Conservation (phyloP, 2,329 filamentous ascomycete species). For the Penicillium glabrum region DNA sequence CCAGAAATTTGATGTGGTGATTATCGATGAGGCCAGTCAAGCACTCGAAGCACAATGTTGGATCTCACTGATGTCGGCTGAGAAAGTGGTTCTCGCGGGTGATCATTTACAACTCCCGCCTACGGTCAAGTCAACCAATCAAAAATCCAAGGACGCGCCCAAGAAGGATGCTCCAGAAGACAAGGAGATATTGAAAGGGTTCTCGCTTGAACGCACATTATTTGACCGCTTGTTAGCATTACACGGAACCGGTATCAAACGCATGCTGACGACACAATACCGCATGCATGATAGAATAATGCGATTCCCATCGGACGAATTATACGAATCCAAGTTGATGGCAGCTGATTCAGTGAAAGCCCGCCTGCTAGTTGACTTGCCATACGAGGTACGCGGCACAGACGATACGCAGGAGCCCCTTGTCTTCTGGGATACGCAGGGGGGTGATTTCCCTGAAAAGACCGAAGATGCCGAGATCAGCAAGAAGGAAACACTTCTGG, state of each 20-base stretch:
- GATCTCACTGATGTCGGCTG: slow-evolving; percentile 77
- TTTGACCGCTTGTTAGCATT: slow-evolving; percentile 84
- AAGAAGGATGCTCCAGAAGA: slow-evolving; percentile 34
- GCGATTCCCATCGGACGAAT: slow-evolving; percentile 83
- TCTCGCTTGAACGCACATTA: slow-evolving; percentile 80
- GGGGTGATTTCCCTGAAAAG: slow-evolving; percentile 84
- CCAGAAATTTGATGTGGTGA: slow-evolving; percentile 85
- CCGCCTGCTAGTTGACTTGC: slow-evolving; percentile 73
- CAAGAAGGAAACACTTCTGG: slow-evolving; percentile 54
- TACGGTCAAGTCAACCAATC: slow-evolving; percentile 76
- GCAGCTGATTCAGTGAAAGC: slow-evolving; percentile 77
- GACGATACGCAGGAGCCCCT: slow-evolving; percentile 87
- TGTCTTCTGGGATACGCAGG: slow-evolving; percentile 95
- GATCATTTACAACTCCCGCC: slow-evolving; percentile 94
- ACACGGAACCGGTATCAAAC: slow-evolving; percentile 80
- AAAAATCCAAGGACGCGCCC: slow-evolving; percentile 40
- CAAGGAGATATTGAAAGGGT: slow-evolving; percentile 46
- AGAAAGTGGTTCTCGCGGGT: slow-evolving; percentile 87
- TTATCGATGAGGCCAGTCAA: slow-evolving; percentile 95
- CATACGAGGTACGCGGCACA: slow-evolving; percentile 73
- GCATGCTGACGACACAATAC: slow-evolving; percentile 95
- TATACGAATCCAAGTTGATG: slow-evolving; percentile 79
- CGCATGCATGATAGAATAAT: slow-evolving; percentile 97
- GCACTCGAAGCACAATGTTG: slow-evolving; percentile 96
- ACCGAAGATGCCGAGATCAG: slow-evolving; percentile 68